These are phyloP conservation scores for Dactylellina sp. DNA, from an alignment of 2,329 filamentous ascomycete genomes.

Conservation along the genomic window DNA sequence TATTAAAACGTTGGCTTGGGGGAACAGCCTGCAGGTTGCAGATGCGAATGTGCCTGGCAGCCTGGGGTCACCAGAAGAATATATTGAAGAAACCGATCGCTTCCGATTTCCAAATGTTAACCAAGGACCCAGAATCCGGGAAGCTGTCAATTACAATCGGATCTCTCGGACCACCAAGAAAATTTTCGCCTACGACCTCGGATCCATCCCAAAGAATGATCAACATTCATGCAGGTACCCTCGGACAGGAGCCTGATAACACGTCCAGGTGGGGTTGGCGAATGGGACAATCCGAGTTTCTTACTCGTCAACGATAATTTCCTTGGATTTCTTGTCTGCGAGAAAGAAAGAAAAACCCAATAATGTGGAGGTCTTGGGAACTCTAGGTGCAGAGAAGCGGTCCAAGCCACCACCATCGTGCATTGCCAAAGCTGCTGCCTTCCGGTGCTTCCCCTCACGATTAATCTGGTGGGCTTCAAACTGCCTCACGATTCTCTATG, in stretches of 20 bases:
- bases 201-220: conserved; percentile 44
- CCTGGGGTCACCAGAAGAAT: conserved; percentile 23
- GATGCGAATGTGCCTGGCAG: conserved; percentile 24
- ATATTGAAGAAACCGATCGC: too few relatives aligned
- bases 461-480: too few relatives aligned
- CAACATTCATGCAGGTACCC: conserved; percentile 55
- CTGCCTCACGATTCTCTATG: neutral
- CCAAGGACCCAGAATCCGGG: too few relatives aligned
- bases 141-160: too few relatives aligned
- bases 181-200: conserved; percentile 36
- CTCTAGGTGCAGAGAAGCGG: conserved; percentile 38
- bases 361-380: conserved; percentile 5
- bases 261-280: conserved; percentile 24
- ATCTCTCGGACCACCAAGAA: too few relatives aligned
- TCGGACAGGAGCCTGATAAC: conserved; percentile 39
- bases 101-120: too few relatives aligned
- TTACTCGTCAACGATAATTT: conserved; percentile 7
- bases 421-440: conserved; percentile 48
- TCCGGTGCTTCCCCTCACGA: conserved; percentile 8
- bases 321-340: neutral
- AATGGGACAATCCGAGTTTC: conserved; percentile 28
- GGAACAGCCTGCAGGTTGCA: neutral
- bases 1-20: neutral
- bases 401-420: conserved; percentile 38
- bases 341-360: conserved; percentile 1